Conservation (phyloP, 1,139 yeast species). For the Magnusiomyces ingens region DNA sequence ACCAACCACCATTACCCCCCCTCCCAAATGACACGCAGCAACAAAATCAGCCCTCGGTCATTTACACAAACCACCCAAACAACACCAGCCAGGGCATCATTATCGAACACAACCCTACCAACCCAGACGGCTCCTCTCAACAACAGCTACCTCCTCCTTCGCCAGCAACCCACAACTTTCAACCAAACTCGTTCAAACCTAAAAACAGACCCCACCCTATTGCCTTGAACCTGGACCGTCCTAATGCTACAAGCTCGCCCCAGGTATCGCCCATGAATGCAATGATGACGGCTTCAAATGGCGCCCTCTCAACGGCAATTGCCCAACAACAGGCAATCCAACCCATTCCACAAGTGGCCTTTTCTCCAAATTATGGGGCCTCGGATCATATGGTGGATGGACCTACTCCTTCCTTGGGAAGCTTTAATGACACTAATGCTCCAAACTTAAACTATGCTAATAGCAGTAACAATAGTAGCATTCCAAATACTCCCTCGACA, state of each 20-base stretch:
- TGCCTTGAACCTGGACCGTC: conserved; percentile 29
- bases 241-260: conserved; percentile 1
- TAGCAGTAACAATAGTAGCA: neutral
- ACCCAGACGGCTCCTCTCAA: neutral
- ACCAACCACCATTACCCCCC: conserved; percentile 1
- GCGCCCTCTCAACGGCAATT: conserved; percentile 11
- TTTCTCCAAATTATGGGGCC: too few species aligned
- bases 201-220: conserved; percentile 39
- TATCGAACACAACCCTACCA: conserved; percentile 13
- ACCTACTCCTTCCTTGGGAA: neutral
- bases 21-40: neutral
- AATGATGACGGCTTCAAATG: neutral
- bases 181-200: conserved; percentile 7
- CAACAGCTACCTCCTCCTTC: conserved; percentile 8
- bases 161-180: conserved; percentile 2
- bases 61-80: conserved; percentile 5
- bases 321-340: conserved; percentile 8
- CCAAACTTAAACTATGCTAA: neutral
- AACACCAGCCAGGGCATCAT: conserved; percentile 14
- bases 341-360: conserved; percentile 13
- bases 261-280: conserved; percentile 7
- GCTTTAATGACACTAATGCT: neutral
- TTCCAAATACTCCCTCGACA: neutral
- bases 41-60: neutral
- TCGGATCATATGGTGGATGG: neutral